Evolutionary conservation across 2,329 filamentous ascomycete genomes (phyloP).

Genomic region (Plenodomus tracheiphilus): DNA sequence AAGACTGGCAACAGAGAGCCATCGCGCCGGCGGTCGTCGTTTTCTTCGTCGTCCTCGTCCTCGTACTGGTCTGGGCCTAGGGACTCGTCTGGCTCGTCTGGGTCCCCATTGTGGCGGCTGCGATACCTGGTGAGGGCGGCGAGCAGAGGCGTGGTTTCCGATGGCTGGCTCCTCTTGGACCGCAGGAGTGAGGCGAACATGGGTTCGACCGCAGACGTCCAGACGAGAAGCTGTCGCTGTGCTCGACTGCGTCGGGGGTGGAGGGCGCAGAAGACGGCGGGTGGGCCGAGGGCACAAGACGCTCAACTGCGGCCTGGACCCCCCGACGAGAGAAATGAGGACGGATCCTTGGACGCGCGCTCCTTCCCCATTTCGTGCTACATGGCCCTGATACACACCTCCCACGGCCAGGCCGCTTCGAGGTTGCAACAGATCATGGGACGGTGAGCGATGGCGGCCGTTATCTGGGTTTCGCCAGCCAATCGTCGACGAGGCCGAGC

Average conservation of each 20-base stretch:
- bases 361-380: slow-evolving; percentile 9
- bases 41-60: slow-evolving; percentile 33
- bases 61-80: slow-evolving; percentile 28
- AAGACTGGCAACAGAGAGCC: slow-evolving; percentile 47
- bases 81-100: slow-evolving; percentile 24
- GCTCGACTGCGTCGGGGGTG: slow-evolving; percentile 13
- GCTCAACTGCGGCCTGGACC: slow-evolving; percentile 13
- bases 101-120: slow-evolving; percentile 26
- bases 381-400: neutral
- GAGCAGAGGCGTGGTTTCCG: slow-evolving; percentile 43
- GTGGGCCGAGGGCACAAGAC: slow-evolving; percentile 5
- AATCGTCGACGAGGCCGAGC: neutral
- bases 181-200: slow-evolving; percentile 46
- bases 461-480: neutral
- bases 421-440: neutral
- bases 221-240: slow-evolving; percentile 5
- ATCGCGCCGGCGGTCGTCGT: slow-evolving; percentile 32
- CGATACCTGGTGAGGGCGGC: slow-evolving; percentile 36
- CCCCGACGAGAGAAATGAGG: slow-evolving; percentile 7
- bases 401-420: neutral
- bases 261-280: slow-evolving; percentile 1
- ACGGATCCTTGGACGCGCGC: slow-evolving; percentile 11
- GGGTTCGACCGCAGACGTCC: slow-evolving; percentile 21
- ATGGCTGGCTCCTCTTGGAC: slow-evolving; percentile 31
- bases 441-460: neutral